Evolutionary conservation across 2,329 filamentous ascomycete genomes (phyloP).

Genomic region (Orbilia quercus): DNA sequence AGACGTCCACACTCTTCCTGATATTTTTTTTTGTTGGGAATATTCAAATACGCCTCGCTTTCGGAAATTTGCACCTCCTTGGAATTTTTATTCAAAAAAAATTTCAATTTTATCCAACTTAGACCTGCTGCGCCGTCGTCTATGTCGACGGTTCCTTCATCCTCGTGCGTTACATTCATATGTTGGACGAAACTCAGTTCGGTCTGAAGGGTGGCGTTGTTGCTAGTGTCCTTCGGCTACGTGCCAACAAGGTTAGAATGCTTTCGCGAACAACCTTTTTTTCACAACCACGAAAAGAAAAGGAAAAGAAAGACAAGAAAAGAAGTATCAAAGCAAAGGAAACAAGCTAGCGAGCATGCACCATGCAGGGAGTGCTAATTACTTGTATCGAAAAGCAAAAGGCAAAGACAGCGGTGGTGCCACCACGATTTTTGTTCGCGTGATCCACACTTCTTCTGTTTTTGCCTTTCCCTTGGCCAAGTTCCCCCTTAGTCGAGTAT

Average conservation of each 20-base stretch:
- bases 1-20: neutral
- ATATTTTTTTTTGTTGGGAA: slow-evolving; percentile 15
- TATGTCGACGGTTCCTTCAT: slow-evolving; percentile 8
- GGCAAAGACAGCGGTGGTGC: slow-evolving; percentile 18
- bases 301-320: neutral
- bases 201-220: slow-evolving; percentile 21
- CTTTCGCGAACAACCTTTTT: slow-evolving; percentile 29
- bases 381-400: neutral
- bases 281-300: slow-evolving; percentile 4
- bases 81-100: no score
- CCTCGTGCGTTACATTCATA: neutral
- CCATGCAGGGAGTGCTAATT: slow-evolving; percentile 36
- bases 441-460: slow-evolving; percentile 53
- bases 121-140: slow-evolving; percentile 22
- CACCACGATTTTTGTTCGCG: slow-evolving; percentile 43
- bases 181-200: slow-evolving; percentile 13
- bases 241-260: slow-evolving; percentile 46
- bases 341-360: slow-evolving; percentile 28
- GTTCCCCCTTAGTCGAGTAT: slow-evolving; percentile 6
- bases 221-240: slow-evolving; percentile 37
- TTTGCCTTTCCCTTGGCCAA: slow-evolving; percentile 12
- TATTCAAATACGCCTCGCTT: no score
- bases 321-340: no score
- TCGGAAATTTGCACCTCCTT: no score
- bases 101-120: neutral